Percentiles rank a stretch among this genome's conserved stretches.
These are phyloP conservation scores for Phanerochaete carnosa DNA, from an alignment of 768 basidiomycete species.

Conservation along the genomic window DNA sequence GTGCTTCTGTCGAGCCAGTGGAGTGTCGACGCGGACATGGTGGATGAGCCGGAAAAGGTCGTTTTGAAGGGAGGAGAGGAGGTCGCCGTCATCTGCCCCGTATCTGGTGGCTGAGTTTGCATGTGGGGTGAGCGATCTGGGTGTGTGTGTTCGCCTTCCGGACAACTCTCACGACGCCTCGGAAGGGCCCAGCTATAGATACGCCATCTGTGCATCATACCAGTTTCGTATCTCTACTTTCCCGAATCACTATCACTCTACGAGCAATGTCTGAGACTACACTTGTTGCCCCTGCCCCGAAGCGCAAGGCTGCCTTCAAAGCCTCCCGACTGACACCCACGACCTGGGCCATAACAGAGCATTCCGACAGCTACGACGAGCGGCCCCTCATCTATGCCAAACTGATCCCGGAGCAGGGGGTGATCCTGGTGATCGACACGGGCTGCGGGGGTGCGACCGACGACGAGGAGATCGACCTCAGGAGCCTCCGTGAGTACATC, in stretches of 20 bases:
- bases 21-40: constrained; percentile 83
- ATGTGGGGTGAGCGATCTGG: background rate
- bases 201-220: background rate
- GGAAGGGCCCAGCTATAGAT: background rate
- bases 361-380: constrained; percentile 48
- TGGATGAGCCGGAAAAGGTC: constrained; percentile 50
- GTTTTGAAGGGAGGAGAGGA: constrained; percentile 68
- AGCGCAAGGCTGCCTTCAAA: constrained; percentile 29
- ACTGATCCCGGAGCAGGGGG: constrained; percentile 30
- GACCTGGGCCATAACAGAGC: constrained; percentile 47
- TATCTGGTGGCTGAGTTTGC: constrained; percentile 62
- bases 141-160: background rate
- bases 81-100: constrained; percentile 77
- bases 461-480: constrained; percentile 37
- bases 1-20: constrained; percentile 63
- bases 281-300: background rate
- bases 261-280: background rate
- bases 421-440: constrained; percentile 50
- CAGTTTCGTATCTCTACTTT: background rate
- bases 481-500: constrained; percentile 45
- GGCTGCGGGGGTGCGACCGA: constrained; percentile 50
- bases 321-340: constrained; percentile 30
- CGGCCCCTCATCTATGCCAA: constrained; percentile 56
- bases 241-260: no score
- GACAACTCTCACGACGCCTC: background rate